A percentile compares a stretch with the other conserved stretches of the same genome.
Conservation (phyloP, 805 yeast species). For the Pichia eremophila region DNA sequence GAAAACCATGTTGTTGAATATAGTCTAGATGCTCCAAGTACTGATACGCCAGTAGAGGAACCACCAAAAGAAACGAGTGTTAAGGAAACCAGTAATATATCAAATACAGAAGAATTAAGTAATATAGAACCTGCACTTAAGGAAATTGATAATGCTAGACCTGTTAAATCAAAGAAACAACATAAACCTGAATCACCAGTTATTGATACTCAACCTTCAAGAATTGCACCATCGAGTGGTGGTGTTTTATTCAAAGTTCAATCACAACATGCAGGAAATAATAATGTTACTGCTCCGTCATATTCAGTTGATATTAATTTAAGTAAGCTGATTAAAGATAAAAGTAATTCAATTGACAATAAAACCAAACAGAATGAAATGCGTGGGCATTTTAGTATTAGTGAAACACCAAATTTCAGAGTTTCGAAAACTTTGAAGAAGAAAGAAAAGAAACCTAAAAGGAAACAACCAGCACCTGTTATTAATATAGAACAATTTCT, state of each 20-base stretch:
- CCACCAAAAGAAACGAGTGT: no score
- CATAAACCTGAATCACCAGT: background rate
- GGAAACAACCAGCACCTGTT: constrained; percentile 1
- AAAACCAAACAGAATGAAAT: background rate
- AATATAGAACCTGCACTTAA: background rate
- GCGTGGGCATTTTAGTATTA: background rate
- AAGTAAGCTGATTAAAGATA: constrained; percentile 8
- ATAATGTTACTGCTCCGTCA: constrained; percentile 12
- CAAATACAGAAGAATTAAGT: background rate
- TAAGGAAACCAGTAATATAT: no score
- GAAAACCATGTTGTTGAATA: no score
- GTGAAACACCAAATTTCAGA: background rate
- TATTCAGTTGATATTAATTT: constrained; percentile 15
- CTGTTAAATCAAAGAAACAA: background rate
- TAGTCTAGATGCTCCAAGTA: no score
- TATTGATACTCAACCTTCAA: background rate
- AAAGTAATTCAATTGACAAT: background rate
- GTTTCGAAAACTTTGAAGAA: background rate
- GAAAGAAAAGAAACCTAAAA: background rate
- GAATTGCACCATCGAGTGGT: constrained; percentile 1
- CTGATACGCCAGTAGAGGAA: no score
- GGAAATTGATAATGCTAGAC: background rate
- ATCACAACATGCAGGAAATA: background rate
- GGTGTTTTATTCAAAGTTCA: constrained; percentile 6
- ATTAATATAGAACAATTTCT: constrained; percentile 12